A percentile compares a stretch with the other conserved stretches of the same genome.
phyloP scores from a whole-genome alignment of 768 basidiomycete genomes.

The Naganishia kalamii region DNA sequence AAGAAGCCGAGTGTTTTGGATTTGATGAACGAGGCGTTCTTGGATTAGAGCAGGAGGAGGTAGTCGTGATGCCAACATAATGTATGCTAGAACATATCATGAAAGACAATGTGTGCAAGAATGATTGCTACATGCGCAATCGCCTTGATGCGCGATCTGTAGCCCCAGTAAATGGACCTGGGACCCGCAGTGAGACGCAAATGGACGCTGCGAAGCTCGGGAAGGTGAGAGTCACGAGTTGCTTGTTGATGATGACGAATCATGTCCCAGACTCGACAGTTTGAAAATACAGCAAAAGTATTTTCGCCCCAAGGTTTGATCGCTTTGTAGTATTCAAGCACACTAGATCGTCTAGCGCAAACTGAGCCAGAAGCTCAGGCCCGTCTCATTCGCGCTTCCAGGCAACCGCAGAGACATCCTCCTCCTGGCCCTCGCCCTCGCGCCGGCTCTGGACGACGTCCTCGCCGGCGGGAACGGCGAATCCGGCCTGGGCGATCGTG shows the following conservation, averaged over 20 bases:
- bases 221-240: no score
- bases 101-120: not conserved
- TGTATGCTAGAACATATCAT: not conserved
- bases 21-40: slow-evolving; percentile 40
- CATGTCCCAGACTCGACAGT: no score
- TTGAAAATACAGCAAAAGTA: no score
- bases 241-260: no score
- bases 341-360: not conserved
- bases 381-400: not conserved
- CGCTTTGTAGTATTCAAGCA: not conserved
- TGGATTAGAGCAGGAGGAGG: slow-evolving; percentile 33
- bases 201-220: no score
- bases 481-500: not conserved
- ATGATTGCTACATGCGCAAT: not conserved
- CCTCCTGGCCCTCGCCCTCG: not conserved
- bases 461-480: not conserved
- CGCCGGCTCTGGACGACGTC: not conserved
- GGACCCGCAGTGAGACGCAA: no score
- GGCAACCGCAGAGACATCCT: not conserved
- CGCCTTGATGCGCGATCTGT: no score
- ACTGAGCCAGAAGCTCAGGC: not conserved
- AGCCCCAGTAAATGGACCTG: no score
- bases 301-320: not conserved
- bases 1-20: slow-evolving; percentile 44
- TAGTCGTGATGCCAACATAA: not conserved